phyloP scores from a whole-genome alignment of 1,284 basidiomycete species.

The Fistulinella cinereoalba region DNA sequence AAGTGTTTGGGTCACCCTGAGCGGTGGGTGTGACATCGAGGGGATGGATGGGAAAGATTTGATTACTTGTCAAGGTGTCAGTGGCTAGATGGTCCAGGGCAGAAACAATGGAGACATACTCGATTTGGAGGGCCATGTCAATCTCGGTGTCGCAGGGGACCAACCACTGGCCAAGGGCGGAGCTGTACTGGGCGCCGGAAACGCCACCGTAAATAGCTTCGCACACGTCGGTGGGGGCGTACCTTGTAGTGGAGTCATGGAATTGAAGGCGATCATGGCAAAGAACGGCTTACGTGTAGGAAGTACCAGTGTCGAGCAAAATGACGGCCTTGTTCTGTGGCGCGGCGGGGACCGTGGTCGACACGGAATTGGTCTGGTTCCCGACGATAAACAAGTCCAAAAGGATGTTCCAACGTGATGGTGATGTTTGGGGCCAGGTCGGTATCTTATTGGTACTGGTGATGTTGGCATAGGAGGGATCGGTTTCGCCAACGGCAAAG shows the following conservation, averaged over 20 bases:
- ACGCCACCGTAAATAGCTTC: constrained; percentile 65
- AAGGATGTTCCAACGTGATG: constrained; percentile 71
- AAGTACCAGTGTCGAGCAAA: constrained; percentile 74
- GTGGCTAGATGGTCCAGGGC: constrained; percentile 1
- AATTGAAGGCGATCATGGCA: constrained; percentile 2
- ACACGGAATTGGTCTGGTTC: constrained; percentile 47
- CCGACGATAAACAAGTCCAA: constrained; percentile 67
- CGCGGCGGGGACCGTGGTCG: constrained; percentile 52
- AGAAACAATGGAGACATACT: constrained; percentile 42
- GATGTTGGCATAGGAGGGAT: constrained; percentile 57
- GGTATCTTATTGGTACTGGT: constrained; percentile 54
- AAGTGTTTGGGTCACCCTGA: constrained; percentile 44
- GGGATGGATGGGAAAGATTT: constrained; percentile 71
- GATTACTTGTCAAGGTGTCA: constrained; percentile 43
- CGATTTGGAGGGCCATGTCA: constrained; percentile 72
- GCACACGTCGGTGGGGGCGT: constrained; percentile 59
- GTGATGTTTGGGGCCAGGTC: constrained; percentile 63
- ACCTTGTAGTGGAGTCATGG: constrained; percentile 40
- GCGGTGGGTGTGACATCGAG: constrained; percentile 60
- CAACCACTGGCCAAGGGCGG: constrained; percentile 54
- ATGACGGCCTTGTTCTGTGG: constrained; percentile 68
- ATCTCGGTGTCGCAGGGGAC: constrained; percentile 71
- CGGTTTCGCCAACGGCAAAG: constrained; percentile 71
- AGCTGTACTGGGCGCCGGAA: constrained; percentile 54
- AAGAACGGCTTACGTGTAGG: constrained; percentile 58